phyloP scores from a whole-genome alignment of 2,329 filamentous ascomycete species.

The Pseudonectria buxi region DNA sequence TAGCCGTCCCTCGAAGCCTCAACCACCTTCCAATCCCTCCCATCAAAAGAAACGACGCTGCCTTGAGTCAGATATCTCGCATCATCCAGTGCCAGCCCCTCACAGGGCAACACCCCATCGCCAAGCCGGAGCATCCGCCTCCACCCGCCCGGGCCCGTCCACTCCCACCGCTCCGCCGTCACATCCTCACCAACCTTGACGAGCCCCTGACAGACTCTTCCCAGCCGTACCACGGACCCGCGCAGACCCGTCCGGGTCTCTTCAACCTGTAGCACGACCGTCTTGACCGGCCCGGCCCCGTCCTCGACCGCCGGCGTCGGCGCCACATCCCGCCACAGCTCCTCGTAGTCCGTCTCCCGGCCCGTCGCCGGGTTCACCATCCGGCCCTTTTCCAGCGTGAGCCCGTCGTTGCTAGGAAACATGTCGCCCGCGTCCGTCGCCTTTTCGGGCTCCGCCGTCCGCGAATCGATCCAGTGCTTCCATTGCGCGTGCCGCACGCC shows the following conservation, averaged over 20 bases:
- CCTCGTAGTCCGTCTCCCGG: slow-evolving; percentile 51
- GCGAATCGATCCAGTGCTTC: slow-evolving; percentile 55
- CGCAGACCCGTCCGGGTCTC: slow-evolving; percentile 20
- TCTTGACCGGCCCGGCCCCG: background rate
- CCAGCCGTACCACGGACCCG: slow-evolving; percentile 49
- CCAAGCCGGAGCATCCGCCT: slow-evolving; percentile 30
- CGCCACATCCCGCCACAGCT: slow-evolving; percentile 52
- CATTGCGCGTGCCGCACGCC: slow-evolving; percentile 38
- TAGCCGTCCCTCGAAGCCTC: slow-evolving; percentile 14
- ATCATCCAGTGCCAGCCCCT: slow-evolving; percentile 13
- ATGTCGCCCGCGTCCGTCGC: slow-evolving; percentile 52
- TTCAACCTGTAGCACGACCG: slow-evolving; percentile 7
- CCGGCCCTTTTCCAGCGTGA: slow-evolving; percentile 48
- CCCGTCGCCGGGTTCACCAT: slow-evolving; percentile 55
- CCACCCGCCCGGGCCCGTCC: slow-evolving; percentile 29
- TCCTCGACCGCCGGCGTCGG: slow-evolving; percentile 1
- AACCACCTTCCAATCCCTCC: slow-evolving; percentile 28
- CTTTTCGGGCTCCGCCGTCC: slow-evolving; percentile 30
- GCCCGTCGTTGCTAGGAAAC: slow-evolving; percentile 34
- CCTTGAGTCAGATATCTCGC: slow-evolving; percentile 6
- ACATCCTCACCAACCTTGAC: slow-evolving; percentile 37
- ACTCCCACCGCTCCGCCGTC: slow-evolving; percentile 51
- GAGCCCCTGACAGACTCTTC: slow-evolving; percentile 50
- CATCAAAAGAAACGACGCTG: slow-evolving; percentile 16
- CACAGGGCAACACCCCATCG: slow-evolving; percentile 27